Percentiles rank a stretch among this genome's conserved stretches.
phyloP scores from a whole-genome alignment of 768 basidiomycete genomes.

The Crepidotus variabilis region DNA sequence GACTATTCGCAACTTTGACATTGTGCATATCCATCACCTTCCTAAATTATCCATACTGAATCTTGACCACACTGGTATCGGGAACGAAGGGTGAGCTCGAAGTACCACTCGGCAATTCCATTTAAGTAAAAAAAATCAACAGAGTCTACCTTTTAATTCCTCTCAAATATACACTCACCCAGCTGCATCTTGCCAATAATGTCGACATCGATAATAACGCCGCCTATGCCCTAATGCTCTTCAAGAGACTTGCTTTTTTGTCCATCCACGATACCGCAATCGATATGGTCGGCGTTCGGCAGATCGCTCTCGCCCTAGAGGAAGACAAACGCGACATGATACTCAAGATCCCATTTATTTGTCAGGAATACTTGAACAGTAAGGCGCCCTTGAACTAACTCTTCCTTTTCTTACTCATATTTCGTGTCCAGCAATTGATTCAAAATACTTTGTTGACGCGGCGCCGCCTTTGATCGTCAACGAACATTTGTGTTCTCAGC shows the following conservation, averaged over 20 bases:
- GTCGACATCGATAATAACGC: slow-evolving; percentile 52
- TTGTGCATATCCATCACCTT: slow-evolving; percentile 50
- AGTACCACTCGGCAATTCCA: neutral
- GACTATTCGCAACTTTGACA: slow-evolving; percentile 41
- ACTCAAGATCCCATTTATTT: slow-evolving; percentile 50
- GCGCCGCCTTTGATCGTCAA: slow-evolving; percentile 46
- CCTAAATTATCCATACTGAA: slow-evolving; percentile 43
- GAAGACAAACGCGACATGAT: slow-evolving; percentile 38
- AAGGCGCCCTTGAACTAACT: slow-evolving; percentile 9
- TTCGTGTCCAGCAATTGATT: slow-evolving; percentile 11
- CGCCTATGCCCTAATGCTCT: slow-evolving; percentile 48
- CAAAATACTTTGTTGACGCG: slow-evolving; percentile 44
- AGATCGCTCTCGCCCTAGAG: slow-evolving; percentile 35
- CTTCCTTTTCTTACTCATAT: neutral
- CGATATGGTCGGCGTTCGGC: slow-evolving; percentile 55
- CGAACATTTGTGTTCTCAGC: slow-evolving; percentile 32
- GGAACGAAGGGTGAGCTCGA: slow-evolving; percentile 55
- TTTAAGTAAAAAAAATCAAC: neutral
- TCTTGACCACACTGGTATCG: slow-evolving; percentile 50
- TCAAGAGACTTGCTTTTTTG: slow-evolving; percentile 45
- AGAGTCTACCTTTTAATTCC: slow-evolving; percentile 58
- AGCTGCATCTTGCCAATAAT: slow-evolving; percentile 52
- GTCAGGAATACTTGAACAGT: slow-evolving; percentile 55
- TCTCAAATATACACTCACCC: slow-evolving; percentile 48
- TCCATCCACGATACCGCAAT: slow-evolving; percentile 52